Conservation (phyloP, 257 asterid species). For the Thymus quinquecostatus region DNA sequence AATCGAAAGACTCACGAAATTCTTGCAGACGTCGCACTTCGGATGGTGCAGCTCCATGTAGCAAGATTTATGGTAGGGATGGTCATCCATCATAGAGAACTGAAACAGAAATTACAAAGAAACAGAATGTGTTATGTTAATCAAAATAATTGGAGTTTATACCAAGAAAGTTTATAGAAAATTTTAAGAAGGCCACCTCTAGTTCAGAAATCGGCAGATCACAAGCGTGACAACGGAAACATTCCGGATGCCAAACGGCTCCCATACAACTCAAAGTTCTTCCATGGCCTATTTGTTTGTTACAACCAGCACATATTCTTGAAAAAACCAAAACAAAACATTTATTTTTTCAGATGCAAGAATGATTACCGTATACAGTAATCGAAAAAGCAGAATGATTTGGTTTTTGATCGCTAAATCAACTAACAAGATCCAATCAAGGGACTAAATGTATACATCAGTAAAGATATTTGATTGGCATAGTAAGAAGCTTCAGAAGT, state of each 20-base stretch:
- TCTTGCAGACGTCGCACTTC: slow-evolving; percentile 80
- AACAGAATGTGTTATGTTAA: not conserved
- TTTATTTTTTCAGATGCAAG: not conserved
- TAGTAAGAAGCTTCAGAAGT: not conserved
- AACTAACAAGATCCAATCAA: not conserved
- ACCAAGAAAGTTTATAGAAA: not conserved
- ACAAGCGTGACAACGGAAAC: slow-evolving; percentile 73
- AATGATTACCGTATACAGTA: no score
- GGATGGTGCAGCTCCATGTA: slow-evolving; percentile 75
- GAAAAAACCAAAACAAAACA: not conserved
- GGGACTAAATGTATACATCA: not conserved
- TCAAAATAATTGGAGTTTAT: not conserved
- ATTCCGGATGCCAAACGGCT: slow-evolving; percentile 86
- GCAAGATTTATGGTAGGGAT: slow-evolving; percentile 78
- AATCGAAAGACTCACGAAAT: slow-evolving; percentile 55
- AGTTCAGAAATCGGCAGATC: slow-evolving; percentile 67
- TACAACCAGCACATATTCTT: slow-evolving; percentile 86
- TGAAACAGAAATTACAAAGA: slow-evolving; percentile 35
- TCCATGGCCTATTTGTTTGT: slow-evolving; percentile 70
- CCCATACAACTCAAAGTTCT: slow-evolving; percentile 71
- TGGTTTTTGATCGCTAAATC: no score
- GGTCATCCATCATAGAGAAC: slow-evolving; percentile 63
- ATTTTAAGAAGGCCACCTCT: slow-evolving; percentile 52
- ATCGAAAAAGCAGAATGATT: no score
- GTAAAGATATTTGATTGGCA: not conserved